These are phyloP conservation scores for Populus pruinosa DNA, from an alignment of 345 rosid genomes.

Conservation along the genomic window DNA sequence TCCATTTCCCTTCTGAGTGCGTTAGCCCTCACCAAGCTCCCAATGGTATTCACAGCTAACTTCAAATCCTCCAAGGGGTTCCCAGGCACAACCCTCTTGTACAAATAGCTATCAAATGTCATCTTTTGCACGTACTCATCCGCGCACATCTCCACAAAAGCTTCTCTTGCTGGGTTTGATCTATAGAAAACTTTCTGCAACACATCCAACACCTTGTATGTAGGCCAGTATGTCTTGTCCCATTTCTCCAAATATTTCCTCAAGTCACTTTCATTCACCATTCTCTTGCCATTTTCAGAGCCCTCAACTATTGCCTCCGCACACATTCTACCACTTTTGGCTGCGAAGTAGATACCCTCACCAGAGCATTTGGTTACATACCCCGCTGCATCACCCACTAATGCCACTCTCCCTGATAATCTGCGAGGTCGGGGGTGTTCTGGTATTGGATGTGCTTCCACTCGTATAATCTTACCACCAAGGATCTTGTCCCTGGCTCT, in stretches of 20 bases:
- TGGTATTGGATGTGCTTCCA: constrained; percentile 87
- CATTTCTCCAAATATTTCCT: constrained; percentile 93
- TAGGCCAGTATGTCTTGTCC: constrained; percentile 93
- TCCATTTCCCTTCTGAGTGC: constrained; percentile 89
- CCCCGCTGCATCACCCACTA: constrained; percentile 90
- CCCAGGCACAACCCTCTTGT: constrained; percentile 79
- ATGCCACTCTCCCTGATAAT: constrained; percentile 59
- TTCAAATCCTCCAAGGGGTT: constrained; percentile 82
- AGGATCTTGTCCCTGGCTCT: constrained; percentile 85
- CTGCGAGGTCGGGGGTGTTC: constrained; percentile 89
- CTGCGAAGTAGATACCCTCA: constrained; percentile 90
- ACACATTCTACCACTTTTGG: constrained; percentile 94
- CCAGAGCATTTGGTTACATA: constrained; percentile 90
- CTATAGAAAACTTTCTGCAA: constrained; percentile 86
- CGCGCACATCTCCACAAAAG: constrained; percentile 87
- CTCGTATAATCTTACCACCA: constrained; percentile 85
- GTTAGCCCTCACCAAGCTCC: constrained; percentile 92
- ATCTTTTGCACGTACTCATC: constrained; percentile 94
- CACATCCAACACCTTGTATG: constrained; percentile 84
- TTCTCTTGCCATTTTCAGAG: constrained; percentile 72
- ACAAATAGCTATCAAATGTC: constrained; percentile 90
- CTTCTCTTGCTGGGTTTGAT: constrained; percentile 88
- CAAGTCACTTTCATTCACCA: constrained; percentile 83
- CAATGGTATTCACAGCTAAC: constrained; percentile 86
- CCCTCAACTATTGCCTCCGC: constrained; percentile 89